Conservation (phyloP, 2,329 filamentous ascomycete species). For the Xylariaceae sp. region DNA sequence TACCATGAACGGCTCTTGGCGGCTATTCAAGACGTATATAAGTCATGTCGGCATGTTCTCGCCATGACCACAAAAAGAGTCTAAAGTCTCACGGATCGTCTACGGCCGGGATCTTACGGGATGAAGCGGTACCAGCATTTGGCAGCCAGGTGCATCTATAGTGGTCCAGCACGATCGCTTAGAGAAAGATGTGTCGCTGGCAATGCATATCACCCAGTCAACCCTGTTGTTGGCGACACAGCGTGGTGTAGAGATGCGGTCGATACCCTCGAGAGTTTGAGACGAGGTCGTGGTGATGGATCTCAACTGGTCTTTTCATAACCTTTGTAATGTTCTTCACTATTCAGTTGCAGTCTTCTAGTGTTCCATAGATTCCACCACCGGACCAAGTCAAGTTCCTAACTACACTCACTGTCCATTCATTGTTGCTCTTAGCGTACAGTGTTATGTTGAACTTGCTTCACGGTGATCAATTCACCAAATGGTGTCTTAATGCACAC, state of each 20-base stretch:
- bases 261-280: slow-evolving; percentile 21
- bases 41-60: slow-evolving; percentile 30
- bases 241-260: slow-evolving; percentile 23
- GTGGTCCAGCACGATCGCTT: slow-evolving; percentile 17
- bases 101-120: slow-evolving; percentile 27
- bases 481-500: too few species aligned
- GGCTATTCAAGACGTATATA: slow-evolving; percentile 27
- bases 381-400: too few species aligned
- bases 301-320: slow-evolving; percentile 32
- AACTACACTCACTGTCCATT: too few species aligned
- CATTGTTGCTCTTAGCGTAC: too few species aligned
- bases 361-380: slow-evolving; percentile 22
- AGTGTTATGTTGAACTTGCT: too few species aligned
- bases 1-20: slow-evolving; percentile 24
- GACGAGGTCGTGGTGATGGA: slow-evolving; percentile 27
- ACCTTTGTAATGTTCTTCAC: slow-evolving; percentile 32
- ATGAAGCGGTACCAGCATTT: slow-evolving; percentile 29
- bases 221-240: slow-evolving; percentile 22
- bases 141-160: slow-evolving; percentile 21
- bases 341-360: slow-evolving; percentile 25
- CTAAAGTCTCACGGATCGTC: slow-evolving; percentile 29
- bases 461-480: too few species aligned
- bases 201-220: slow-evolving; percentile 13
- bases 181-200: slow-evolving; percentile 18
- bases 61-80: slow-evolving; percentile 30